A percentile compares a stretch with the other conserved stretches of the same genome.
Conservation (phyloP, 2,329 filamentous ascomycete species). For the Lasiodiplodia citricola region DNA sequence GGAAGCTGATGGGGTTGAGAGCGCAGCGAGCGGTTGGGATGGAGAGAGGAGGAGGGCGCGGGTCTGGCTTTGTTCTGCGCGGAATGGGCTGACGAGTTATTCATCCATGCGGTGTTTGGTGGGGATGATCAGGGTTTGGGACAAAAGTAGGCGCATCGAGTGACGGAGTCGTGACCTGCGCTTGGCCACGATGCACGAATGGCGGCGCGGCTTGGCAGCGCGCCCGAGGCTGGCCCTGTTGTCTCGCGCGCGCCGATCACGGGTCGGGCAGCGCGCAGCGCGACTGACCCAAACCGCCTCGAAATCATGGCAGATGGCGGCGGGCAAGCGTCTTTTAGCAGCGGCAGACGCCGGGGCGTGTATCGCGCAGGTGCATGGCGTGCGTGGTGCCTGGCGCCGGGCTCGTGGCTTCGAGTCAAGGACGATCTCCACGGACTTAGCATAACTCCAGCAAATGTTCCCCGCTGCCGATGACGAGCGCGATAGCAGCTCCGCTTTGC, state of each 20-base stretch:
- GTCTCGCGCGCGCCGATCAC: conserved; percentile 10
- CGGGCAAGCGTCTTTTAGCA: neutral
- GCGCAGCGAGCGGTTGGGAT: neutral
- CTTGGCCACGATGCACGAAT: conserved; percentile 17
- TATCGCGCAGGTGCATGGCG: conserved; percentile 13
- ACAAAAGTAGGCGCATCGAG: conserved; percentile 15
- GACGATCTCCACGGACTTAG: conserved; percentile 18
- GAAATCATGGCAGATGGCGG: neutral
- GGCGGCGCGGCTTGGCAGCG: conserved; percentile 18
- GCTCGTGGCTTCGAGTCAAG: conserved; percentile 16
- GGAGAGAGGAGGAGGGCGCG: conserved; percentile 11
- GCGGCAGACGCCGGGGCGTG: conserved; percentile 4
- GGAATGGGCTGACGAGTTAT: conserved; percentile 22
- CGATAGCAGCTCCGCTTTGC: neutral
- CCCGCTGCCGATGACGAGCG: conserved; percentile 15
- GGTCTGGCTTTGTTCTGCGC: neutral
- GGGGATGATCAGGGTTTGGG: conserved; percentile 21
- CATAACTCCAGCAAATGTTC: conserved; percentile 5
- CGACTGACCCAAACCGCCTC: conserved; percentile 4
- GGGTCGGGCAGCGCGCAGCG: neutral
- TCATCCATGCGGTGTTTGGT: conserved; percentile 26
- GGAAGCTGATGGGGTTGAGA: conserved; percentile 13
- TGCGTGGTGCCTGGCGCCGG: conserved; percentile 10
- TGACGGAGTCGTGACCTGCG: conserved; percentile 20
- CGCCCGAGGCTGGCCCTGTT: conserved; percentile 14